These are phyloP conservation scores for Manihot esculenta DNA, from an alignment of 441 rosid species.

Conservation along the genomic window DNA sequence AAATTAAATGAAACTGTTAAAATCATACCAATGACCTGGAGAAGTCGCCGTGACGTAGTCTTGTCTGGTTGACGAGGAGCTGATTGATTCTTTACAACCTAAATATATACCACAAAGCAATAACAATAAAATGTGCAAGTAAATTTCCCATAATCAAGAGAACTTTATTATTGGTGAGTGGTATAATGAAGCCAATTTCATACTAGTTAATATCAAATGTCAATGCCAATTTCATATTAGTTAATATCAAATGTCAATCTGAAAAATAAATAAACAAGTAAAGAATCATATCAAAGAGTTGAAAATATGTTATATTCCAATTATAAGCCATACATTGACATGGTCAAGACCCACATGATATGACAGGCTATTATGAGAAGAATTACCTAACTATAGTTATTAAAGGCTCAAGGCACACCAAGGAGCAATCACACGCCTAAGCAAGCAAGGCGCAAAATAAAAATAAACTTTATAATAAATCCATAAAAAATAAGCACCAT, in stretches of 20 bases:
- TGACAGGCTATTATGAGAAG: not conserved
- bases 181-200: no score
- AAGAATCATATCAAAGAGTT: not conserved
- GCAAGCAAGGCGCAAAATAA: no score
- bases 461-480: no score
- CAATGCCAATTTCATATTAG: not conserved
- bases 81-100: constrained; percentile 70
- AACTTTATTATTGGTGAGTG: constrained; percentile 5
- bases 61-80: constrained; percentile 67
- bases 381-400: not conserved
- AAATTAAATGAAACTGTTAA: not conserved
- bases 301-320: not conserved
- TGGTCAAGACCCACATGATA: not conserved
- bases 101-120: constrained; percentile 24
- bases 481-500: no score
- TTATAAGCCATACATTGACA: not conserved
- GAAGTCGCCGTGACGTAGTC: constrained; percentile 65
- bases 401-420: no score
- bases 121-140: constrained; percentile 16
- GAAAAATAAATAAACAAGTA: not conserved
- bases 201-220: no score
- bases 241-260: constrained; percentile 7
- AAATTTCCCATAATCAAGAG: constrained; percentile 12
- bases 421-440: no score
- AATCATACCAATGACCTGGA: constrained; percentile 85